Evolutionary conservation across 257 asterid species (phyloP), one percentile per base, ranked within the genome.

Genomic region (Petrea volubilis): DNA sequence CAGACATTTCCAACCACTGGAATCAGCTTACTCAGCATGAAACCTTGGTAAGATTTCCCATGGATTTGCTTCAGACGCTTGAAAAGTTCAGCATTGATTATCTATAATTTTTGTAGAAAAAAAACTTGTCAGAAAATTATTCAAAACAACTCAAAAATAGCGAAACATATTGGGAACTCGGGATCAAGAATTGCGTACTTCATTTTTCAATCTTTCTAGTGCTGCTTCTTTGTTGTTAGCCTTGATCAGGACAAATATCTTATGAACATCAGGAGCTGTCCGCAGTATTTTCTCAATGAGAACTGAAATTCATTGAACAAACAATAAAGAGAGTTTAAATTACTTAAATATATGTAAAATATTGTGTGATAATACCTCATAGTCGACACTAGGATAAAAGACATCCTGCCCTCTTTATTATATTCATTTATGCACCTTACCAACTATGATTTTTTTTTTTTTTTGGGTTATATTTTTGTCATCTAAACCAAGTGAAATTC

Each of bases 1-100:
- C 96, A 88, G 0, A 93, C 90, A 67, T 90, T 88, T 40, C 98
- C 98, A 33, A 83, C 78, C 67, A 93, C 87, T 7, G 98, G 98
- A 63, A 93, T 83, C 68, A 93, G 44, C 83, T 93, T 93, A 80
- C 88, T 90, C 85, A 88, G 49, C 94, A 93, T 90, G 83, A 90
- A 93, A 14, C 87, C 57, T 67, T 82, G 88, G 46, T 88, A 93
- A 1, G 96, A 85, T 79, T 80, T 90, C 25, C 98, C 98, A 60
- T 93, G 84, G 20, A 77, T 83, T 80, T 90, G 87, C 82, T 82
- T 84, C 69, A 93, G 94, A 59, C 84, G 79, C 79, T 87, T 82
- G 91, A 93, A 93, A 67, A 90, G 85, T 55, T 90, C 97, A 1
- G 86, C 82, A 50, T 82, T 74, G 18, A 90, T 85, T 66, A 93